These are phyloP conservation scores for Tylopilus felleus DNA, from an alignment of 768 basidiomycete species.

Conservation along the genomic window DNA sequence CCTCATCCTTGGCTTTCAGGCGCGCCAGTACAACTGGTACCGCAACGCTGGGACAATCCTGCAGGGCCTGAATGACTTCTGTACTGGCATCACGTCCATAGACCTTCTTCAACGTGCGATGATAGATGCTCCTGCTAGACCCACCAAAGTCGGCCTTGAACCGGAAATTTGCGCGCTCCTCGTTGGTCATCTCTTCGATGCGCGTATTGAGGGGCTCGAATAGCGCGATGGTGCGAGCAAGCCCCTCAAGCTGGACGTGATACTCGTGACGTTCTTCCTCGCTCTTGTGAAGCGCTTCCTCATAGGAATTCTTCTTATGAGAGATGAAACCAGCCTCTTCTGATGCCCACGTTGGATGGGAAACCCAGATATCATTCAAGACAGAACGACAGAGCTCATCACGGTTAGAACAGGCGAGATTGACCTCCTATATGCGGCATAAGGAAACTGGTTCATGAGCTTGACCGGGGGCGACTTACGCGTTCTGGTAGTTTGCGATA, in stretches of 20 bases:
- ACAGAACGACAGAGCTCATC: slow-evolving; percentile 94
- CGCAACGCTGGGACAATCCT: slow-evolving; percentile 87
- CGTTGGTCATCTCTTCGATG: slow-evolving; percentile 83
- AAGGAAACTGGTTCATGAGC: not conserved
- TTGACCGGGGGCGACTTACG: slow-evolving; percentile 48
- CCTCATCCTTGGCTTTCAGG: slow-evolving; percentile 91
- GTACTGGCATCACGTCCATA: slow-evolving; percentile 77
- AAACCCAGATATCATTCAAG: slow-evolving; percentile 97
- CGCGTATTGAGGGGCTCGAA: slow-evolving; percentile 84
- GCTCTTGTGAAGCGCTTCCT: slow-evolving; percentile 93
- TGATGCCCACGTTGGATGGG: slow-evolving; percentile 97
- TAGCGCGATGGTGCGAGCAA: slow-evolving; percentile 84
- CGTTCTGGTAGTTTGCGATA: slow-evolving; percentile 86
- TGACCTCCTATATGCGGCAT: slow-evolving; percentile 62
- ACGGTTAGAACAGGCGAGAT: slow-evolving; percentile 88
- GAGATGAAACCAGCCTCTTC: slow-evolving; percentile 93
- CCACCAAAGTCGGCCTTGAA: slow-evolving; percentile 90
- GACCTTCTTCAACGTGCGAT: slow-evolving; percentile 90
- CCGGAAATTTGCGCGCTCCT: slow-evolving; percentile 79
- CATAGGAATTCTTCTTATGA: slow-evolving; percentile 95
- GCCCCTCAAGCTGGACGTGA: slow-evolving; percentile 90
- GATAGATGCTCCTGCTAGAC: slow-evolving; percentile 80
- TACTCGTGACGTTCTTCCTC: slow-evolving; percentile 99
- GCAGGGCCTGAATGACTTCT: slow-evolving; percentile 82
- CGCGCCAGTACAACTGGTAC: slow-evolving; percentile 89